phyloP scores from a whole-genome alignment of 192 early-diverging fungal genomes.

The Chytriomyces hyalinus region DNA sequence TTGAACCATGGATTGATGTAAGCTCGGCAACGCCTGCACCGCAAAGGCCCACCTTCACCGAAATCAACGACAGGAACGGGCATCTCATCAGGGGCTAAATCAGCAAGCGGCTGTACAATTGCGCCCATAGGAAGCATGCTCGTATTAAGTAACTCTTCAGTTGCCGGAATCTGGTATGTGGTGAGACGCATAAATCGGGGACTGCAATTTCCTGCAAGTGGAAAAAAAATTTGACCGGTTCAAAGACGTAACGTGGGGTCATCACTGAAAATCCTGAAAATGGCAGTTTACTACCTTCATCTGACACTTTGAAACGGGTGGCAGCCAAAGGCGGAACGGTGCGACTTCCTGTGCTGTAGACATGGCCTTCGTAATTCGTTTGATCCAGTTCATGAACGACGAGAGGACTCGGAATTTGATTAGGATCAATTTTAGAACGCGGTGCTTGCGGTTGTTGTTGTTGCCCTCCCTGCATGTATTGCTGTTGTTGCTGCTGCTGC shows the following conservation, averaged over 20 bases:
- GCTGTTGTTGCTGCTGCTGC: conserved; percentile 7
- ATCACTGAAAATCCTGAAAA: background rate
- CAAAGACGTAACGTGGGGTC: too few species aligned
- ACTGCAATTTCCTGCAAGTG: conserved; percentile 56
- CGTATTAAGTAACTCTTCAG: conserved; percentile 76
- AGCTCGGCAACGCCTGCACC: conserved; percentile 89
- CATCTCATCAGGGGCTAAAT: conserved; percentile 76
- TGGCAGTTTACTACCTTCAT: conserved; percentile 70
- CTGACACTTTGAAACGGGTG: conserved; percentile 79
- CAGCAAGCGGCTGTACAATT: conserved; percentile 90
- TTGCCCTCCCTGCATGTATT: background rate
- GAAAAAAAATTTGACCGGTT: background rate
- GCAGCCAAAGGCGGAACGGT: conserved; percentile 77
- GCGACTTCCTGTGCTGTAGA: conserved; percentile 76
- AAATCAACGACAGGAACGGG: conserved; percentile 82
- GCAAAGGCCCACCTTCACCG: conserved; percentile 83
- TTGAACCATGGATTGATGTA: conserved; percentile 92
- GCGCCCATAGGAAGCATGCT: conserved; percentile 86
- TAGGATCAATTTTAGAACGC: conserved; percentile 77
- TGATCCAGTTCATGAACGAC: conserved; percentile 86
- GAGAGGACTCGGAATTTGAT: conserved; percentile 91
- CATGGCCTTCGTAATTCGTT: conserved; percentile 61
- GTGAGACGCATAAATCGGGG: conserved; percentile 92
- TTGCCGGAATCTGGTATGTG: conserved; percentile 82
- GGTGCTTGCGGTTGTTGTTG: conserved; percentile 42